Percentiles rank a stretch among this genome's conserved stretches.
Evolutionary conservation across 163 green algal species (phyloP).

Genomic region (Scenedesmus sp.): DNA sequence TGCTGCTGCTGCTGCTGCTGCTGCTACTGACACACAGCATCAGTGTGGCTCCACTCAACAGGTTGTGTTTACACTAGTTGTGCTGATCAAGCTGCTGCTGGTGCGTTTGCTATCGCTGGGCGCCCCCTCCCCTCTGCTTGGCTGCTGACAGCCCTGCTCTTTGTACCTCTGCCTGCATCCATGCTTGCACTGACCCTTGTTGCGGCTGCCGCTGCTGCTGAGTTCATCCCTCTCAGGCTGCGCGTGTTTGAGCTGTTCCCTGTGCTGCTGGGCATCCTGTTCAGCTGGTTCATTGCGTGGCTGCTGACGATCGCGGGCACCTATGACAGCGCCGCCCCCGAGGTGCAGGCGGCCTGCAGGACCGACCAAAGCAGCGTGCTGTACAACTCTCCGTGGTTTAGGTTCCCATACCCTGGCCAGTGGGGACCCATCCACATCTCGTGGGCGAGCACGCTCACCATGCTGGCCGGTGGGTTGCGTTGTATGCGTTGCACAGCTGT

Average conservation of each 20-base stretch:
- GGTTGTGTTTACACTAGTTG: background rate
- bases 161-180: too few species aligned
- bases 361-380: slow-evolving; percentile 70
- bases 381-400: slow-evolving; percentile 64
- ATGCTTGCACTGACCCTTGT: too few species aligned
- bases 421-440: slow-evolving; percentile 73
- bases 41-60: too few species aligned
- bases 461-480: slow-evolving; percentile 64
- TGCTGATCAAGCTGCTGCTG: background rate
- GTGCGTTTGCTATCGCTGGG: background rate
- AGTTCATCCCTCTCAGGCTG: background rate
- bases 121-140: too few species aligned
- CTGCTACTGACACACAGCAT: background rate
- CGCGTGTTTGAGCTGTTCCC: slow-evolving; percentile 81
- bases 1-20: background rate
- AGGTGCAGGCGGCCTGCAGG: slow-evolving; percentile 60
- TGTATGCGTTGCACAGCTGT: background rate
- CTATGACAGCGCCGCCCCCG: slow-evolving; percentile 62
- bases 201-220: background rate
- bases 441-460: slow-evolving; percentile 67
- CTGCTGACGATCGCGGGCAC: slow-evolving; percentile 55
- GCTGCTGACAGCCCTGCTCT: too few species aligned
- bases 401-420: slow-evolving; percentile 66
- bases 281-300: slow-evolving; percentile 60
- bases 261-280: slow-evolving; percentile 69